Evolutionary conservation across 805 yeast genomes (phyloP), one percentile per base, ranked within the genome.

Genomic region (Metschnikowia gelsemii): DNA sequence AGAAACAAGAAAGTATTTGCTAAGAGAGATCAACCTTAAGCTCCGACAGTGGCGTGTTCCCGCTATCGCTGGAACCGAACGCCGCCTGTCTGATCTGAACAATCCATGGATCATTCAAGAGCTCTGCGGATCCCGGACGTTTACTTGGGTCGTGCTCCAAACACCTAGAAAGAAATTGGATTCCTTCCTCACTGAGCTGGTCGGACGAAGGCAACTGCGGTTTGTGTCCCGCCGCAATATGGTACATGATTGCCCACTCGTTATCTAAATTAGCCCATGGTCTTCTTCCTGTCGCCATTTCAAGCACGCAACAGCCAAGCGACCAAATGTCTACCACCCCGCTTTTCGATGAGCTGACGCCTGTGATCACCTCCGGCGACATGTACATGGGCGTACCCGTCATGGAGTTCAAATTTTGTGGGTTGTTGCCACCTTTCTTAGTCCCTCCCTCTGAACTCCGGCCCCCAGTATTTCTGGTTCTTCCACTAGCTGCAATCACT

Each of bases 361-460:
- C 97, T 1, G 93, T 87, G 44, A 93, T 87, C 0, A 87, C 86
- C 57, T 93, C 99, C 0, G 99, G 99, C 0, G 98, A 88, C 98
- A 93, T 91, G 65, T 93, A 93, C 97, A 91, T 93, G 12, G 98
- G 98, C 0, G 99, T 93, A 28, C 99, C 99, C 2, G 95, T 82
- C 71, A 85, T 74, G 21, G 77, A 68, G 44, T 68, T 70, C 46
- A 63, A 52, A 39, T 64, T 68, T 39, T 62, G 61, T 0, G 50
- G 54, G 21, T 46, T 45, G 19, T 26, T 27, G 13, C 45, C 51
- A 4, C 38, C 45, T 6, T 23, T 25, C 19, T 14, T 38, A 14
- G 46, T 33, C 14, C 19, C 31, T 5, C 35, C 19, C 9, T 9
- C n/a, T 8, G 43, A 42, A 19, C 43, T 25, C 3, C 39, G 29